Base-by-base conservation (phyloP, 2,329 filamentous ascomycete species). In the Pestalotiopsis fici region DNA sequence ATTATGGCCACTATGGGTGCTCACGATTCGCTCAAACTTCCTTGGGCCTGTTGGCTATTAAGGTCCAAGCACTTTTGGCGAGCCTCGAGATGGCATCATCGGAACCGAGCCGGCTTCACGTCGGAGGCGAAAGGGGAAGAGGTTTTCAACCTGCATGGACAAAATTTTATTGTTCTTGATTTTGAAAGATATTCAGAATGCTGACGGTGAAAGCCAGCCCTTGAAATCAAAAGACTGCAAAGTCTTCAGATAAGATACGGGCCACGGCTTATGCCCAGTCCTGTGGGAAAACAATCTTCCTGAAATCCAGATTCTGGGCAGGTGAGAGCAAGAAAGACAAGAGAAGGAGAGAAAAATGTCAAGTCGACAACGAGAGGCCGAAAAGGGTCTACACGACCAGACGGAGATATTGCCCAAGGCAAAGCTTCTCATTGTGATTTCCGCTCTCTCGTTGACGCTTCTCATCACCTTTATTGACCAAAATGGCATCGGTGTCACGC, bases 401-500 rank as follows among this genome's bases (percentile, higher is more conserved):
- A 60, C 64, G 21, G 50, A 66, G 12, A 65, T 67, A 39, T 78
- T 75, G 76, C 80, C 70, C 56, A 75, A 68, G 1, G 77, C 74
- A 47, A 75, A 73, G 27, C 74, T 79, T 39, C 65, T 79, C 13
- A 66, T 78, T 7, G 75, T 76, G 25, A 73, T 78, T 50, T 66
- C 72, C 0, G 72, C 75, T 1, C 67, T 80, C 15, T 74, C 77
- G 0, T 67, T 78, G 6, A 74, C 73, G 5, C 71, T 79, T 13
- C 75, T 80, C 6, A 74, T 79, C 15, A 75, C 75, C 1, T 79
- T 80, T 65, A 72, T 82, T 63, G 77, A 83, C 72, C 74, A 83
- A 68, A 76, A 78, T 25, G 72, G 75, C 21, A 75, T 81, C 2
- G 75, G 75, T 1, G 78, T 77, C 0, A 74, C 78, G 0, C 70